Percentiles rank a stretch among this genome's conserved stretches.
Conservation (phyloP, 1,139 yeast species). For the Yamadazyma triangularis region DNA sequence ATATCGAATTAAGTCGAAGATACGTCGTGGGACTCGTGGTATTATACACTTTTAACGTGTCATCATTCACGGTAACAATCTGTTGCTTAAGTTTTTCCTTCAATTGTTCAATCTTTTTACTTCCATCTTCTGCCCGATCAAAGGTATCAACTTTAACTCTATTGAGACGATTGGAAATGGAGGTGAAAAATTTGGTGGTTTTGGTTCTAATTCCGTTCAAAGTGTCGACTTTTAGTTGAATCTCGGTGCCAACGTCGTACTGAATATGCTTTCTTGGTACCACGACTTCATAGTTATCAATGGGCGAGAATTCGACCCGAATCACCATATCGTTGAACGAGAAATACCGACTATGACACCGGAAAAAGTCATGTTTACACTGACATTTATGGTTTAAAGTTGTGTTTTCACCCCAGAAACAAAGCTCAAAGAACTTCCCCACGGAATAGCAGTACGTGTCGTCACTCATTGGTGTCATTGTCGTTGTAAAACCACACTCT, state of each 20-base stretch:
- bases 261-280: constrained; percentile 70
- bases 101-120: constrained; percentile 53
- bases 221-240: constrained; percentile 62
- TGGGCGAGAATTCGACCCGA: constrained; percentile 67
- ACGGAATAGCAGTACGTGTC: constrained; percentile 87
- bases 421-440: constrained; percentile 85
- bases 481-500: constrained; percentile 69
- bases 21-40: constrained; percentile 61
- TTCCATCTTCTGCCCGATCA: constrained; percentile 70
- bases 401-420: constrained; percentile 68
- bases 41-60: constrained; percentile 51
- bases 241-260: constrained; percentile 72
- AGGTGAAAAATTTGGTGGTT: constrained; percentile 60
- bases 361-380: constrained; percentile 77
- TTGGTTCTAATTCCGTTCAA: constrained; percentile 52
- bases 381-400: constrained; percentile 17
- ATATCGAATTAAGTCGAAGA: constrained; percentile 62
- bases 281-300: constrained; percentile 73
- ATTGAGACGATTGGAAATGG: constrained; percentile 66
- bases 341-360: constrained; percentile 78
- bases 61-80: constrained; percentile 35
- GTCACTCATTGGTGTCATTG: constrained; percentile 82
- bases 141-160: constrained; percentile 80
- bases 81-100: constrained; percentile 53
- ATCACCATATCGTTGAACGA: constrained; percentile 79